These are phyloP conservation scores for Geotrichum cucujoidarum DNA, from an alignment of 1,139 yeast species.

Conservation along the genomic window DNA sequence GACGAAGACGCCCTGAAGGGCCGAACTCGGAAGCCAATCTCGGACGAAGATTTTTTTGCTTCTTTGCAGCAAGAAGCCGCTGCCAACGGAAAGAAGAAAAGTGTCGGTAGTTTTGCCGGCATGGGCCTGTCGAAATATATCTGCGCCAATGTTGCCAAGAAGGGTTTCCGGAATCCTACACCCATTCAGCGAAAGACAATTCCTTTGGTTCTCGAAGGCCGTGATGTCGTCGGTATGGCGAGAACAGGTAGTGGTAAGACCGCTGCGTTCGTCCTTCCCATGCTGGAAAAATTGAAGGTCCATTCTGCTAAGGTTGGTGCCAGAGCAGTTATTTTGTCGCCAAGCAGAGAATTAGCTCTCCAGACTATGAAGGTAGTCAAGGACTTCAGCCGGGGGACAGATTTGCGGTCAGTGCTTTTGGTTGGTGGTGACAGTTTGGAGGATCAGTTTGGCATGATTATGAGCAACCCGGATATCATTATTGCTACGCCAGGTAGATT, in stretches of 20 bases:
- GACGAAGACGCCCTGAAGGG: constrained; percentile 51
- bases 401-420: constrained; percentile 68
- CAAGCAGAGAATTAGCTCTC: constrained; percentile 89
- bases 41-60: constrained; percentile 15
- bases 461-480: constrained; percentile 88
- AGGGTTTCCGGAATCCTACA: constrained; percentile 93
- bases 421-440: constrained; percentile 98
- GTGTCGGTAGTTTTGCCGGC: constrained; percentile 75
- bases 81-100: constrained; percentile 44
- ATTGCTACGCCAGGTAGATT: constrained; percentile 98
- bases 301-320: constrained; percentile 88
- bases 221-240: constrained; percentile 99
- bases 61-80: constrained; percentile 15
- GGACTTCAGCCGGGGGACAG: constrained; percentile 82
- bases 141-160: constrained; percentile 64
- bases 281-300: constrained; percentile 74
- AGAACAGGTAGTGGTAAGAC: constrained; percentile 99
- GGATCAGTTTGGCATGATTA: constrained; percentile 90
- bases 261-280: constrained; percentile 93
- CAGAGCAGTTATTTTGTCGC: constrained; percentile 82
- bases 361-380: constrained; percentile 87
- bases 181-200: constrained; percentile 96
- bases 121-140: constrained; percentile 79
- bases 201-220: constrained; percentile 76
- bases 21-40: constrained; percentile 38